Percentiles rank a stretch among this genome's conserved stretches.
Conservation (phyloP, 192 early-diverging fungal species). For the Phycomyces nitens region DNA sequence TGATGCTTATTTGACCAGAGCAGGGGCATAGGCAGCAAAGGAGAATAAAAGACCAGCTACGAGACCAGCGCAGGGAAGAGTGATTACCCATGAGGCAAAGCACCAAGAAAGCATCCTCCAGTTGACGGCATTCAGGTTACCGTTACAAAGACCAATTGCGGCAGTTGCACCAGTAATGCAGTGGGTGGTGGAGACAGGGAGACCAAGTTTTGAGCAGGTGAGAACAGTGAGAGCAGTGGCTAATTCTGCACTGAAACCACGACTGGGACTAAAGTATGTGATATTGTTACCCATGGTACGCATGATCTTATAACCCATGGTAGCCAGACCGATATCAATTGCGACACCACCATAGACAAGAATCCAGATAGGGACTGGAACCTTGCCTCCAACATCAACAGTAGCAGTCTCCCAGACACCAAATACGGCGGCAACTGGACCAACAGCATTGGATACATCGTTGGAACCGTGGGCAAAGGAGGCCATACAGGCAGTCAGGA, state of each 20-base stretch:
- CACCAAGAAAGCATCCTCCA: constrained; percentile 68
- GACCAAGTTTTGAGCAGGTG: constrained; percentile 71
- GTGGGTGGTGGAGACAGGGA: constrained; percentile 83
- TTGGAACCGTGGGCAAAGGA: constrained; percentile 86
- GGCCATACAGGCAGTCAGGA: constrained; percentile 75
- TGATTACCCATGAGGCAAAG: constrained; percentile 71
- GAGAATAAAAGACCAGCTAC: constrained; percentile 65
- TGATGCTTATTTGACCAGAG: background rate
- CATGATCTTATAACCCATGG: constrained; percentile 79
- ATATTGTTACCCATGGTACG: constrained; percentile 77
- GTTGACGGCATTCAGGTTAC: constrained; percentile 61
- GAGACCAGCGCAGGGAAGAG: constrained; percentile 68
- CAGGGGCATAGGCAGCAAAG: constrained; percentile 52
- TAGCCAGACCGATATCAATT: constrained; percentile 73
- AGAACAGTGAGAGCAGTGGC: constrained; percentile 75
- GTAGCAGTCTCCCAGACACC: constrained; percentile 57
- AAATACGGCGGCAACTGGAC: constrained; percentile 75
- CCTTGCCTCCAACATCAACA: constrained; percentile 49
- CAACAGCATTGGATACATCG: constrained; percentile 84
- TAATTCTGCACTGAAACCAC: constrained; percentile 78
- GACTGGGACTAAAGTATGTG: constrained; percentile 75
- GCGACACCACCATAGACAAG: constrained; percentile 67
- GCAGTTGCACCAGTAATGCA: constrained; percentile 79
- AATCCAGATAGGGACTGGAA: constrained; percentile 71
- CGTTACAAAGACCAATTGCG: constrained; percentile 70